These are phyloP conservation scores for Seminavis robusta DNA, from an alignment of 108 stramenopile species.

Conservation along the genomic window DNA sequence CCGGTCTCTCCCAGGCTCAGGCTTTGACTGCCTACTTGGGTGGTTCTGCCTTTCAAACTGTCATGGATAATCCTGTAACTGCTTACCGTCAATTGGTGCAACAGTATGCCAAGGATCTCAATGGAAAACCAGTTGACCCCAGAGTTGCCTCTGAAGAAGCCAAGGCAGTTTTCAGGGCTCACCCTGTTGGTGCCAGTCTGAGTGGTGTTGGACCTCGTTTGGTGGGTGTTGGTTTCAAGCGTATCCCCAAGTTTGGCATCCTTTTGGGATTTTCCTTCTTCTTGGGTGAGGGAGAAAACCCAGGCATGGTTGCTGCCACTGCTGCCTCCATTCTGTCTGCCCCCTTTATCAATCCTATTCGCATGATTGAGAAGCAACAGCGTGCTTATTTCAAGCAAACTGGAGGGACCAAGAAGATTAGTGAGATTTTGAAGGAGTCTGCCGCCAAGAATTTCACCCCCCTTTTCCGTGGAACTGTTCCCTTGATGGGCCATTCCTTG, in stretches of 20 bases:
- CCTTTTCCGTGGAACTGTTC: constrained; percentile 88
- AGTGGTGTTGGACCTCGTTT: constrained; percentile 83
- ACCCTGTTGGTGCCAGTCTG: constrained; percentile 73
- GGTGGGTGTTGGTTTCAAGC: constrained; percentile 92
- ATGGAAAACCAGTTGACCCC: constrained; percentile 84
- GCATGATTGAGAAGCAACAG: constrained; percentile 96
- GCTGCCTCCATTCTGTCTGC: constrained; percentile 82
- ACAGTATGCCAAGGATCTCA: constrained; percentile 87
- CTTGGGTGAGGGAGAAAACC: constrained; percentile 77
- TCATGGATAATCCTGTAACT: constrained; percentile 90
- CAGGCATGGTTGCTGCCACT: constrained; percentile 71
- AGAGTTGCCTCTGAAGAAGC: constrained; percentile 78
- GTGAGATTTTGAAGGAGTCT: constrained; percentile 78
- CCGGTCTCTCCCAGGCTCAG: constrained; percentile 84
- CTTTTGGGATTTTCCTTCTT: constrained; percentile 86
- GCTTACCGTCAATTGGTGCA: constrained; percentile 87
- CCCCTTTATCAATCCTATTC: constrained; percentile 91
- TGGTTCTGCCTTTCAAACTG: constrained; percentile 85
- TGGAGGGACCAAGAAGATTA: constrained; percentile 80
- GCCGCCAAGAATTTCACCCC: constrained; percentile 80
- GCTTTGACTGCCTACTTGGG: constrained; percentile 91
- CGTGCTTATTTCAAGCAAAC: constrained; percentile 87
- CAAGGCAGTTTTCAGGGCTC: constrained; percentile 74
- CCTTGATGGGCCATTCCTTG: constrained; percentile 89
- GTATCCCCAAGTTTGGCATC: constrained; percentile 90